Evolutionary conservation across 805 yeast genomes (phyloP).

Genomic region (Wickerhamiella allomyrinae): DNA sequence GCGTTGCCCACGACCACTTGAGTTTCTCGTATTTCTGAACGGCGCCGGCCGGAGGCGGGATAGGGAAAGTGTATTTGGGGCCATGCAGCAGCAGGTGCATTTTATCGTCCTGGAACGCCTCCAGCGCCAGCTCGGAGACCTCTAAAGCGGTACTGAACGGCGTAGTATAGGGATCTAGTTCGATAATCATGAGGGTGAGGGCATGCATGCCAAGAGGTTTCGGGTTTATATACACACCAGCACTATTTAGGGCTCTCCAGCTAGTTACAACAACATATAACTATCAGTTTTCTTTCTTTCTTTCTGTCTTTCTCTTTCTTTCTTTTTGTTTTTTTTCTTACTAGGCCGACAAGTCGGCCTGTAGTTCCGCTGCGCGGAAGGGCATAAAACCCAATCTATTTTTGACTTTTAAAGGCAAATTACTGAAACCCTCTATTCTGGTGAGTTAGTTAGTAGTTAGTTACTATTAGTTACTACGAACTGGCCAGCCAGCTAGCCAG

Average conservation of each 20-base stretch:
- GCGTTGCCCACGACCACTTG: neutral
- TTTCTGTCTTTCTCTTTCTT: neutral
- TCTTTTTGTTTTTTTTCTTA: neutral
- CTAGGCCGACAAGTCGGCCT: no score
- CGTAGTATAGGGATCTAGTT: neutral
- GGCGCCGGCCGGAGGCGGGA: conserved; percentile 1
- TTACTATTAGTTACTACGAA: no score
- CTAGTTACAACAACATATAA: no score
- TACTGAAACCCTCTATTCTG: no score
- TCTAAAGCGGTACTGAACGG: neutral
- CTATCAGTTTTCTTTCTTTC: neutral
- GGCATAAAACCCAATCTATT: no score
- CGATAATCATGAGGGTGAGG: neutral
- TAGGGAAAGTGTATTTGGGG: neutral
- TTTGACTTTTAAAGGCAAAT: no score
- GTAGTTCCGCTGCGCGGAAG: no score
- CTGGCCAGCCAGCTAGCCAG: no score
- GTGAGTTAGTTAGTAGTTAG: no score
- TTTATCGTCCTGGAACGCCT: neutral
- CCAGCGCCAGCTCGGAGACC: neutral
- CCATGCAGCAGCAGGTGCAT: neutral
- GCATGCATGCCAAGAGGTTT: no score
- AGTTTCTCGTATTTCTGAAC: neutral
- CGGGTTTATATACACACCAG: no score
- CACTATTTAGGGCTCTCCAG: no score